Percentiles rank a stretch among this genome's conserved stretches.
Conservation (phyloP, 75 land plant species). For the Sequoia sempervirens region DNA sequence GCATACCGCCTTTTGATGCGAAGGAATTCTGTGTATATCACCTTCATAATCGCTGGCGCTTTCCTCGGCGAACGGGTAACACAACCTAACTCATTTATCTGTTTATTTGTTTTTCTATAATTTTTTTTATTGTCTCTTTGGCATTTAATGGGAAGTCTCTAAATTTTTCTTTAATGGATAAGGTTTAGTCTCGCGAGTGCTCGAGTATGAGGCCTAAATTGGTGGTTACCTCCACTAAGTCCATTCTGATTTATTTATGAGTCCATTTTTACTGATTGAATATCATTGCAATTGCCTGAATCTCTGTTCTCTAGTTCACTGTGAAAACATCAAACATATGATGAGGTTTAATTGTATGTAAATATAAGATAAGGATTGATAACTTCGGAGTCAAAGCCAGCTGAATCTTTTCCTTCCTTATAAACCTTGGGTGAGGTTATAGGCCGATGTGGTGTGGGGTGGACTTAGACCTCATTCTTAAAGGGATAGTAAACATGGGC, state of each 20-base stretch:
- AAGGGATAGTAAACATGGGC: no score
- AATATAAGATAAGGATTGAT: background rate
- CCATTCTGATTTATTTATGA: background rate
- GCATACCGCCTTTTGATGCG: constrained; percentile 68
- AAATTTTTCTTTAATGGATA: no score
- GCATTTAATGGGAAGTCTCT: no score
- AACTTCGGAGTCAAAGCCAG: no score
- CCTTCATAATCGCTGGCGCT: constrained; percentile 83
- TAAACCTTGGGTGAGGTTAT: no score
- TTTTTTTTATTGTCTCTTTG: background rate
- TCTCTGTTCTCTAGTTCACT: background rate
- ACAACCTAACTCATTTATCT: background rate
- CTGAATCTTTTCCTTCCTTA: no score
- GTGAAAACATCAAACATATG: background rate
- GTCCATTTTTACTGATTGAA: background rate
- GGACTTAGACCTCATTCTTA: no score
- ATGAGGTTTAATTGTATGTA: no score
- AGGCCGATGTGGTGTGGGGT: no score
- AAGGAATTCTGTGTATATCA: constrained; percentile 68
- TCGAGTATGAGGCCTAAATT: background rate
- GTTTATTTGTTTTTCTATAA: background rate
- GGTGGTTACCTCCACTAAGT: background rate
- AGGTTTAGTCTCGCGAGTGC: no score
- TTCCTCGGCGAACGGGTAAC: constrained; percentile 81
- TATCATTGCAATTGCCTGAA: background rate